A percentile compares a stretch with the other conserved stretches of the same genome.
These are phyloP conservation scores for Stephanodiscus triporus DNA, from an alignment of 108 stramenopile species.

Conservation along the genomic window DNA sequence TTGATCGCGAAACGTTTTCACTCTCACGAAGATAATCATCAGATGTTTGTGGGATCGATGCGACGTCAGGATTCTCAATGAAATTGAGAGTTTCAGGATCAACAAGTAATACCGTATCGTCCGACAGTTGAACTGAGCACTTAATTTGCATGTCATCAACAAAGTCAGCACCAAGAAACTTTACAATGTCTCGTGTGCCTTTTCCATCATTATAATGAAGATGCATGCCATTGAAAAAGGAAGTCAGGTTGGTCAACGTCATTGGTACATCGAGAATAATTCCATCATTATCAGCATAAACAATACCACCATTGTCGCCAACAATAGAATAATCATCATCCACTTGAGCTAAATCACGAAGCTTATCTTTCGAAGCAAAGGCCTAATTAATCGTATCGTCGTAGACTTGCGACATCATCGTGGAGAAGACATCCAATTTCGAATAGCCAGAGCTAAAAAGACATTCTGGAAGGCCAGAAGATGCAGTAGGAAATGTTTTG, in stretches of 20 bases:
- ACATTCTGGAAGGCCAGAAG: neutral
- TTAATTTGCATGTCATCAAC: too few species aligned
- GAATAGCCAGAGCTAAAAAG: too few species aligned
- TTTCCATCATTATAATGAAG: too few species aligned
- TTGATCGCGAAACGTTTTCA: neutral
- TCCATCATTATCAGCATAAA: neutral
- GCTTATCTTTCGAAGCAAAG: neutral
- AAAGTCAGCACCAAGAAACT: too few species aligned
- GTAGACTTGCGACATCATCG: neutral
- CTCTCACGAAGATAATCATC: conserved; percentile 13
- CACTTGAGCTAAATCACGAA: neutral
- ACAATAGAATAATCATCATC: neutral
- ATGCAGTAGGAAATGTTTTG: neutral
- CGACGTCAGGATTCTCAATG: too few species aligned
- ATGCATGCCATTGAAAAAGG: conserved; percentile 5
- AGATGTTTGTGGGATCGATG: too few species aligned
- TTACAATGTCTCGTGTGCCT: too few species aligned
- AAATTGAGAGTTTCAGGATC: too few species aligned
- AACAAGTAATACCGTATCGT: too few species aligned
- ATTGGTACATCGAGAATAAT: neutral
- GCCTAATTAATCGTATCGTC: conserved; percentile 12
- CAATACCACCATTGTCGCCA: conserved; percentile 6
- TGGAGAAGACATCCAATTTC: neutral
- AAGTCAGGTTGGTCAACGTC: neutral
- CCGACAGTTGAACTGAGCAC: too few species aligned